Conservation (phyloP, 164 flowering plant genomes). For the Piper longum region DNA sequence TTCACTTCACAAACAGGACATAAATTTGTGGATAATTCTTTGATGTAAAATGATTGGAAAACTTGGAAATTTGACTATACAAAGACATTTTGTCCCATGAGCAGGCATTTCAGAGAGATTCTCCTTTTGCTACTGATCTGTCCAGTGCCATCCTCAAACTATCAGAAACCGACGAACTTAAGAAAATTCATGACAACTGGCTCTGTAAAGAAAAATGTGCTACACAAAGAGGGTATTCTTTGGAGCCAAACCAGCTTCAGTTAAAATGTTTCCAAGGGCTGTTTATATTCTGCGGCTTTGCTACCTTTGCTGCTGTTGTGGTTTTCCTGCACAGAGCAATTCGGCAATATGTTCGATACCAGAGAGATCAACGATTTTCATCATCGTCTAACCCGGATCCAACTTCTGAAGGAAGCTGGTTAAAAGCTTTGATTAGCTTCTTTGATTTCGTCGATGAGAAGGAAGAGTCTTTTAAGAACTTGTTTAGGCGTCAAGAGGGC, state of each 20-base stretch:
- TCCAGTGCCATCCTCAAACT: slow-evolving; percentile 55
- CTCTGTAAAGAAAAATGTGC: slow-evolving; percentile 37
- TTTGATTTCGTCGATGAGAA: slow-evolving; percentile 59
- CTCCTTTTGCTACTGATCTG: slow-evolving; percentile 56
- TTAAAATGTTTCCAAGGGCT: slow-evolving; percentile 63
- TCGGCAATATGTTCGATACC: slow-evolving; percentile 35
- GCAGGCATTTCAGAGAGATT: slow-evolving; percentile 54
- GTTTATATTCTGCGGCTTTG: slow-evolving; percentile 36
- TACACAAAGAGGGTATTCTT: slow-evolving; percentile 2
- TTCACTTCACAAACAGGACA: not conserved
- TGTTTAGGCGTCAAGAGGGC: slow-evolving; percentile 23
- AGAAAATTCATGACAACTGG: slow-evolving; percentile 41
- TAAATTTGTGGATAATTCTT: not conserved
- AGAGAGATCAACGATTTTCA: slow-evolving; percentile 15
- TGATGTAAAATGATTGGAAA: not conserved
- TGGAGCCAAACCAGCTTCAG: slow-evolving; percentile 40
- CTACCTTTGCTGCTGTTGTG: slow-evolving; percentile 26
- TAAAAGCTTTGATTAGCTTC: slow-evolving; percentile 27
- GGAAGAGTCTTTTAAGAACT: slow-evolving; percentile 53
- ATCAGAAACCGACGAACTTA: slow-evolving; percentile 46
- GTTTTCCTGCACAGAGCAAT: slow-evolving; percentile 28
- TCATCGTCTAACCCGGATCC: not conserved
- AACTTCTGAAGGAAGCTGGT: slow-evolving; percentile 15
- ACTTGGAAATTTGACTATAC: not conserved
- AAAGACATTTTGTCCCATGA: not conserved